phyloP scores from a whole-genome alignment of 1,139 yeast species.

The Chernovozyma aurita region DNA sequence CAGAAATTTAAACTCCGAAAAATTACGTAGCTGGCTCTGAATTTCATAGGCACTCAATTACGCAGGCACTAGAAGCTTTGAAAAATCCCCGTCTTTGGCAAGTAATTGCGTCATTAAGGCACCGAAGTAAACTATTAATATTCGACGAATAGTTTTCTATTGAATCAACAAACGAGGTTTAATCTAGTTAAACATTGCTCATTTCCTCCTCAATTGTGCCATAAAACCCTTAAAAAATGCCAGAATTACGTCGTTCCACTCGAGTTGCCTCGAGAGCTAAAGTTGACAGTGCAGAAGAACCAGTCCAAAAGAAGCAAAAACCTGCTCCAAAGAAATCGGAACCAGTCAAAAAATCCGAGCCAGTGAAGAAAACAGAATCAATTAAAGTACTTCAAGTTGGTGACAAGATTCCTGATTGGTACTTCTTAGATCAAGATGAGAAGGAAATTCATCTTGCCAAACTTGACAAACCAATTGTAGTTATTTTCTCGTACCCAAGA shows the following conservation, averaged over 20 bases:
- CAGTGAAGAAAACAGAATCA: conserved; percentile 7
- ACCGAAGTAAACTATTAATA: neutral
- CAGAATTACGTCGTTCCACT: conserved; percentile 51
- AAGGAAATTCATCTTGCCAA: conserved; percentile 50
- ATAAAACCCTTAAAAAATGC: too few relatives aligned
- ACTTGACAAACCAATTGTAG: conserved; percentile 43
- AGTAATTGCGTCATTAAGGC: neutral
- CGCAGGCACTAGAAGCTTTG: too few relatives aligned
- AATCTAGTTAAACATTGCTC: too few relatives aligned
- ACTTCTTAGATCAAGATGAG: conserved; percentile 65
- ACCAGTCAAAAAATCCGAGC: conserved; percentile 2
- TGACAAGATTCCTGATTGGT: conserved; percentile 64
- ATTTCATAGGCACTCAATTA: too few relatives aligned
- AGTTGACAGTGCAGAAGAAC: conserved; percentile 6
- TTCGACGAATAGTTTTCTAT: too few relatives aligned
- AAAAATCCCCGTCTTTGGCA: neutral
- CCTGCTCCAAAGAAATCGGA: conserved; percentile 2
- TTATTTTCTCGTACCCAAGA: conserved; percentile 80
- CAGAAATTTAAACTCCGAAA: too few relatives aligned
- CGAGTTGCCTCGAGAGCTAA: conserved; percentile 30
- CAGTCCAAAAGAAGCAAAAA: conserved; percentile 7
- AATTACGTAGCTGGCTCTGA: too few relatives aligned
- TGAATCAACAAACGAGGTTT: too few relatives aligned
- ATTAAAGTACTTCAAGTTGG: conserved; percentile 48
- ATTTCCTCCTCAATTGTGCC: too few relatives aligned